Base-by-base conservation (phyloP, 371 early-diverging fungal genomes). In the Apophysomyces ossiformis region DNA sequence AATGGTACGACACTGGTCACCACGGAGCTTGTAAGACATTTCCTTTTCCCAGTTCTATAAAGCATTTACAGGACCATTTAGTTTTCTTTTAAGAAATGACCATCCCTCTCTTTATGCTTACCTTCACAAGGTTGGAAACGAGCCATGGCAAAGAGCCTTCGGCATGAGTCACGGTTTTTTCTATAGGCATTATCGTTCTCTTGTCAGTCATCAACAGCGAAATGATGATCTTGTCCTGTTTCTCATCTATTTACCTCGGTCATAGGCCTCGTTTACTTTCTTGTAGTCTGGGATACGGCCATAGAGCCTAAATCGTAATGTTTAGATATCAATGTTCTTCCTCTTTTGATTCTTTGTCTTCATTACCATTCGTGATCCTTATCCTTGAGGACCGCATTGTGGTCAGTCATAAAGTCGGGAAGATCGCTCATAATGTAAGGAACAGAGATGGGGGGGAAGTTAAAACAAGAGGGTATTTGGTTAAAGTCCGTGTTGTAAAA, bases 1-100 rank as follows among this genome's bases (percentile, higher is more conserved):
- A 58, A 84, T 84, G 37, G 84, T 84, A 65, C 84, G 82, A 57
- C 78, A 78, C 66, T 84, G 75, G 44, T 78, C 84, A 43, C 77
- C 78, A 26, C 71, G 71, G 41, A 80, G 68, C 63, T 84, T 84
- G 67, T 80, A 84, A 13, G 84, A 84, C 67, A 80, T 78, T 65
- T 84, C 84, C 69, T 84, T 84, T 64, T 84, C 84, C 84, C 84
- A 84, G 70, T 84, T 84, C 81, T 81, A 75, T 15, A 16, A 13
- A 35, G 16, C 26, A 35, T 35, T 8, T 39, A 2, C 2, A 4
- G 37, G 60, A 32, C 5, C n/a, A 58, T 43, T 32, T 21, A 18
- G 45, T 37, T 37, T 16, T 37, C 35, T n/a, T 46, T 13, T 44
- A 8, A 36, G 26, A 12, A 36, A 62, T 37, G 11, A 36, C 35